Evolutionary conservation across 305 asterid genomes (phyloP).

Genomic region (Fraxinus floribunda): DNA sequence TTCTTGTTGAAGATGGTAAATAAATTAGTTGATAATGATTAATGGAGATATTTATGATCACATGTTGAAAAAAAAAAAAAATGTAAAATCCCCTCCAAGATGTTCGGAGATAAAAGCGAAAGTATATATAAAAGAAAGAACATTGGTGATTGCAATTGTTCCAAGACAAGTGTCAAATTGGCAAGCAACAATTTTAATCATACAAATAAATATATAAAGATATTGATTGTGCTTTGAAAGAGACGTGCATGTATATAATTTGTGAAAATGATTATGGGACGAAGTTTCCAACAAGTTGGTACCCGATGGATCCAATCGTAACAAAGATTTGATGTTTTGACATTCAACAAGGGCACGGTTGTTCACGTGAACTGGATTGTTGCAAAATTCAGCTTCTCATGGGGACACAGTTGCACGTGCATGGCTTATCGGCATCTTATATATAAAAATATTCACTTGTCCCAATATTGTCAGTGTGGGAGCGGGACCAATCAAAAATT

Average conservation of each 20-base stretch:
- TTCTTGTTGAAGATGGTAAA: neutral
- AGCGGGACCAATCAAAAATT: neutral
- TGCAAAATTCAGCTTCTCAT: neutral
- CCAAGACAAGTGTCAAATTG: neutral
- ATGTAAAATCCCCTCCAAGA: neutral
- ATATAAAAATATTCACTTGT: neutral
- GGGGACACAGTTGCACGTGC: slow-evolving; percentile 3
- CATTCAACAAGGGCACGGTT: slow-evolving; percentile 17
- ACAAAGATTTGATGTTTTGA: slow-evolving; percentile 8
- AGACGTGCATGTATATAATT: neutral
- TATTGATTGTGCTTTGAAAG: neutral
- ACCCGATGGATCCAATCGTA: slow-evolving; percentile 3
- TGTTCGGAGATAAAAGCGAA: neutral
- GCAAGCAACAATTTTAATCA: neutral
- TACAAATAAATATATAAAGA: neutral
- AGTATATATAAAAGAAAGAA: neutral
- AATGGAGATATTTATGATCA: neutral
- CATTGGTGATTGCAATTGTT: slow-evolving; percentile 15
- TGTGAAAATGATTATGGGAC: neutral
- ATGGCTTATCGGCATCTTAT: slow-evolving; percentile 13
- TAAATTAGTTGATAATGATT: neutral
- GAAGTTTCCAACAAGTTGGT: neutral
- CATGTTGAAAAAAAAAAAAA: neutral
- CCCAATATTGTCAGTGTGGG: neutral
- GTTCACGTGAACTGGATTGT: slow-evolving; percentile 51